Conservation (phyloP, 768 basidiomycete genomes). For the Suillus subalutaceus region DNA sequence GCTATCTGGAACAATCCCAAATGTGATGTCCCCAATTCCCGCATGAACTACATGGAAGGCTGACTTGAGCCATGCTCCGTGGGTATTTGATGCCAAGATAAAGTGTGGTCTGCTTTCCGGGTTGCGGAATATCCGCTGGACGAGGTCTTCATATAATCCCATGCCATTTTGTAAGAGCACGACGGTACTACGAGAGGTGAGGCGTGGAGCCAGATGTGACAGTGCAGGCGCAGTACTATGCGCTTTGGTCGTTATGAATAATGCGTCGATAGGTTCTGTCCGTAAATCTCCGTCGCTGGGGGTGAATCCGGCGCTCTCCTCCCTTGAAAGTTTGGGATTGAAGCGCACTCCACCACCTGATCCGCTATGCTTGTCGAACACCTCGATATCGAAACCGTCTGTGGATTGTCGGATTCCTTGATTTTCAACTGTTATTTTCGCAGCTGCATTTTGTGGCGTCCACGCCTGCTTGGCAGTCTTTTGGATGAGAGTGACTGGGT, state of each 20-base stretch:
- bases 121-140: slow-evolving; percentile 71
- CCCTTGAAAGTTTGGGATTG: slow-evolving; percentile 17
- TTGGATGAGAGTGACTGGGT: slow-evolving; percentile 73
- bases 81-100: slow-evolving; percentile 80
- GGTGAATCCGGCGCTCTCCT: slow-evolving; percentile 19
- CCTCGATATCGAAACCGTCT: slow-evolving; percentile 53
- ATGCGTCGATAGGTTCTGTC: slow-evolving; percentile 59
- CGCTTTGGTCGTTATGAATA: slow-evolving; percentile 85
- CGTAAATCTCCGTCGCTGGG: slow-evolving; percentile 20
- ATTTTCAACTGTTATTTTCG: slow-evolving; percentile 50
- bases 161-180: slow-evolving; percentile 96
- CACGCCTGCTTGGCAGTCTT: slow-evolving; percentile 46
- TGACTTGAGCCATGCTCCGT: slow-evolving; percentile 68
- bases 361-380: slow-evolving; percentile 38
- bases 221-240: slow-evolving; percentile 64
- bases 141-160: slow-evolving; percentile 84
- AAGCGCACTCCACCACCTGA: slow-evolving; percentile 25
- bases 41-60: slow-evolving; percentile 65
- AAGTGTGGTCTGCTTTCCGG: slow-evolving; percentile 78
- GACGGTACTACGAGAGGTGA: slow-evolving; percentile 73
- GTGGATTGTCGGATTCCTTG: slow-evolving; percentile 47
- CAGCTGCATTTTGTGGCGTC: slow-evolving; percentile 35
- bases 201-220: slow-evolving; percentile 57
- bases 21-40: slow-evolving; percentile 70
- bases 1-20: slow-evolving; percentile 78